Evolutionary conservation across 2,329 filamentous ascomycete species (phyloP).

Genomic region (Sarocladiaceae sp.): DNA sequence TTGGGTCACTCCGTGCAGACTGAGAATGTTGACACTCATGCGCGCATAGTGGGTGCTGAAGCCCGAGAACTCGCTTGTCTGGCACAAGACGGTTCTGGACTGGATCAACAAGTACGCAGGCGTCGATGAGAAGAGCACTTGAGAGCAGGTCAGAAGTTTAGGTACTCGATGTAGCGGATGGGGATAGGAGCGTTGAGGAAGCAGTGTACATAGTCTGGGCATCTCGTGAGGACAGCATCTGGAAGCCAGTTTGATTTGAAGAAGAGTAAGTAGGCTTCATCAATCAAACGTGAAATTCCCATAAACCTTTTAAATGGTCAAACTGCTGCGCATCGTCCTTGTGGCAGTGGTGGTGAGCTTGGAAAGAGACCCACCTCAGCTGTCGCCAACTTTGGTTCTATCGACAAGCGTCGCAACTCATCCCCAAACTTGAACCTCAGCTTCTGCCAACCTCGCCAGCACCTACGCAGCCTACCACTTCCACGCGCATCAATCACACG

Average conservation of each 20-base stretch:
- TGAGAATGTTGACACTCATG: not conserved
- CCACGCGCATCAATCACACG: too few species aligned
- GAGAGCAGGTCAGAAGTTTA: too few species aligned
- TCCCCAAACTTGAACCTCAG: not conserved
- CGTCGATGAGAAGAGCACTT: conserved; percentile 25
- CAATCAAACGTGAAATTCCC: too few species aligned
- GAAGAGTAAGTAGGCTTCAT: too few species aligned
- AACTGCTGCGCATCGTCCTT: too few species aligned
- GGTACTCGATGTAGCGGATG: not conserved
- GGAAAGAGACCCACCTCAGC: not conserved
- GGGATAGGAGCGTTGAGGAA: too few species aligned
- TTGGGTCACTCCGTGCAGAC: too few species aligned
- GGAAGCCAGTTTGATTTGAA: too few species aligned
- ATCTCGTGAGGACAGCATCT: too few species aligned
- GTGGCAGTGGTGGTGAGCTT: not conserved
- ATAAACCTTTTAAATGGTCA: too few species aligned
- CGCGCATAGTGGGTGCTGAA: conserved; percentile 68
- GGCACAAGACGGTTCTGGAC: conserved; percentile 78
- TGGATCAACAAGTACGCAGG: conserved; percentile 65
- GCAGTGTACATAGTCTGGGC: too few species aligned
- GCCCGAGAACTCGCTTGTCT: conserved; percentile 82
- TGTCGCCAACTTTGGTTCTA: not conserved
- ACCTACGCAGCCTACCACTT: not conserved
- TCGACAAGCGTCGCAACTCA: not conserved
- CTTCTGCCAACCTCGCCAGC: not conserved